A percentile compares a stretch with the other conserved stretches of the same genome.
Conservation (phyloP, 2,329 filamentous ascomycete genomes). For the Fusarium coicis region DNA sequence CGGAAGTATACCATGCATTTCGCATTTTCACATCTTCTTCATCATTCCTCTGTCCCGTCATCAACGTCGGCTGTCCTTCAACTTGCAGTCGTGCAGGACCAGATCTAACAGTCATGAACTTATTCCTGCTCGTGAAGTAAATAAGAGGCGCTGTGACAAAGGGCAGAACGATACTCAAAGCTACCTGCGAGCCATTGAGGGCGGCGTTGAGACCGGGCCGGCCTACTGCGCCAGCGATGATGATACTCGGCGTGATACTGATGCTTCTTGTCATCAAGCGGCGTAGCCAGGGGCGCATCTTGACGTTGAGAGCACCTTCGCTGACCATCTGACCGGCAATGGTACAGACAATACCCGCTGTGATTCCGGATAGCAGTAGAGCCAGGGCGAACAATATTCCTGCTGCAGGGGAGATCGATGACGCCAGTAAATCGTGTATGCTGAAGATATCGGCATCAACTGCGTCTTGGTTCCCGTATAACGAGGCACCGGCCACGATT, state of each 20-base stretch:
- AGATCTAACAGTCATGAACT: slow-evolving; percentile 77
- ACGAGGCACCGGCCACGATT: slow-evolving; percentile 81
- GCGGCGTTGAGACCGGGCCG: slow-evolving; percentile 75
- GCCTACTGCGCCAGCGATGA: slow-evolving; percentile 84
- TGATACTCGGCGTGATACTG: slow-evolving; percentile 83
- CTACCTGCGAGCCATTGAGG: slow-evolving; percentile 81
- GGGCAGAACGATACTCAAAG: slow-evolving; percentile 80
- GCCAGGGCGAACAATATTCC: slow-evolving; percentile 88
- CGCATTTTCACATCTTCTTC: slow-evolving; percentile 67
- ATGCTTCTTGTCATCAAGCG: slow-evolving; percentile 81
- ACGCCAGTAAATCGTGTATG: slow-evolving; percentile 78
- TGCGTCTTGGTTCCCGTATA: slow-evolving; percentile 72
- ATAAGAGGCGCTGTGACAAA: slow-evolving; percentile 86
- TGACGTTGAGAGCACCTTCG: slow-evolving; percentile 74
- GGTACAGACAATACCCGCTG: slow-evolving; percentile 87
- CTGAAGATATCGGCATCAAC: slow-evolving; percentile 81
- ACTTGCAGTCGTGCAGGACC: background rate
- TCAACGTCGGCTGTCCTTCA: background rate
- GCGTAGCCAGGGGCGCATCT: slow-evolving; percentile 81
- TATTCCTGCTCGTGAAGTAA: slow-evolving; percentile 82
- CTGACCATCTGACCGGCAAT: slow-evolving; percentile 91
- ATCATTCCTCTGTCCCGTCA: background rate
- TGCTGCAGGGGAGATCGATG: slow-evolving; percentile 76
- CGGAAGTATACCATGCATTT: slow-evolving; percentile 74
- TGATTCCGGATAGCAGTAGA: slow-evolving; percentile 81